phyloP scores from a whole-genome alignment of 2,329 filamentous ascomycete genomes.

The Xylaria sp. region DNA sequence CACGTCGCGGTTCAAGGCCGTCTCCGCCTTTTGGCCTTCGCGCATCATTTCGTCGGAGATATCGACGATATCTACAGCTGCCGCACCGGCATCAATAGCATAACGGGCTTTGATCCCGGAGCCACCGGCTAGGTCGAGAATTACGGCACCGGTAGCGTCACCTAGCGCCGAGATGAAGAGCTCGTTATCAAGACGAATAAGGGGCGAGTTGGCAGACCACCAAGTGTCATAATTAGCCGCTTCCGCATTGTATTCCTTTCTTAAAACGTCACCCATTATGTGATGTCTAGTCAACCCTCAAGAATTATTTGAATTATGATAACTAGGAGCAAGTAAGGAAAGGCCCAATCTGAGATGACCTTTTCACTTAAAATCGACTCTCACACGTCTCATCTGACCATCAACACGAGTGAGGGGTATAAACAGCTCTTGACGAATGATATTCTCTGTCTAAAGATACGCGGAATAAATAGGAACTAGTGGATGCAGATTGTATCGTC shows the following conservation, averaged over 20 bases:
- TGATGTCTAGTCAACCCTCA: not conserved
- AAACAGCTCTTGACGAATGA: not conserved
- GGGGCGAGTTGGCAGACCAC: not conserved
- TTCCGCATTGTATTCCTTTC: constrained; percentile 10
- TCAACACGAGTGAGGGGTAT: constrained; percentile 5
- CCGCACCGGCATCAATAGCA: constrained; percentile 43
- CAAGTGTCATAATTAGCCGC: constrained; percentile 16
- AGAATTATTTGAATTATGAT: not conserved
- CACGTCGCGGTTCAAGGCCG: constrained; percentile 39
- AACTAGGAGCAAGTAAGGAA: not conserved
- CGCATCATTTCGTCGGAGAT: constrained; percentile 45
- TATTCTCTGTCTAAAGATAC: not conserved
- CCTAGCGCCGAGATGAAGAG: constrained; percentile 46
- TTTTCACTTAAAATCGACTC: constrained; percentile 1
- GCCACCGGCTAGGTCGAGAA: constrained; percentile 50
- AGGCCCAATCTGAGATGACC: too few species aligned
- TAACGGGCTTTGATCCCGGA: constrained; percentile 45
- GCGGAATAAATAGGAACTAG: not conserved
- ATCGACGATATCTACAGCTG: constrained; percentile 46
- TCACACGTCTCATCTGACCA: not conserved
- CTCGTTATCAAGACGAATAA: constrained; percentile 43
- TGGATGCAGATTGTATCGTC: not conserved
- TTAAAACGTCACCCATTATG: constrained; percentile 23
- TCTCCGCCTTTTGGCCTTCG: constrained; percentile 34
- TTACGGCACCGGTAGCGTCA: constrained; percentile 38